Conservation (phyloP, 139 green algal species). For the Tetradesmus obliquus region DNA sequence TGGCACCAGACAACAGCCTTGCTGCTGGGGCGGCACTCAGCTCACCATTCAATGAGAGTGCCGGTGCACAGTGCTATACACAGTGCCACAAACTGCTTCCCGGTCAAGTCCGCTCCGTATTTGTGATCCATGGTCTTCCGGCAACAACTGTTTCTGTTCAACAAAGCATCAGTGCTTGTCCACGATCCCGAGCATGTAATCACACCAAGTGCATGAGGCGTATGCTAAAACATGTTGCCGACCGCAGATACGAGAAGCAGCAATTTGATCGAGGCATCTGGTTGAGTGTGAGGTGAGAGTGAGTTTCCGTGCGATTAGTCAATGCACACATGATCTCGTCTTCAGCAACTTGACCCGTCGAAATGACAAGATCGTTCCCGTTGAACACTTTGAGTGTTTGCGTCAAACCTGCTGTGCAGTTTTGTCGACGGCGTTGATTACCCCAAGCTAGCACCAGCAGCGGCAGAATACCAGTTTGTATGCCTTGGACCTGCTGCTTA, state of each 20-base stretch:
- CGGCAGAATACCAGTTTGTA: too few relatives aligned
- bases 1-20: too few relatives aligned
- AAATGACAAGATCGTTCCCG: too few relatives aligned
- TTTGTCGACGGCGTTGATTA: too few relatives aligned
- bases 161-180: not conserved
- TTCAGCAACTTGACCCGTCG: not conserved
- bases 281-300: not conserved
- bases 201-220: not conserved
- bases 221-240: not conserved
- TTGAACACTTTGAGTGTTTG: too few relatives aligned
- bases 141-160: not conserved
- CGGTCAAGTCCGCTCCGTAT: not conserved
- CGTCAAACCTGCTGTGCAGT: too few relatives aligned
- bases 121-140: not conserved
- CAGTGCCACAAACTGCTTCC: not conserved
- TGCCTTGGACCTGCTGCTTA: too few relatives aligned
- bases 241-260: not conserved
- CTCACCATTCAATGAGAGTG: not conserved
- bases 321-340: not conserved
- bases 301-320: not conserved
- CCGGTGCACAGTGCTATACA: not conserved
- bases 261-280: not conserved
- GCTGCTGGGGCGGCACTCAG: not conserved
- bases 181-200: too few relatives aligned
- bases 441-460: too few relatives aligned